phyloP scores from a whole-genome alignment of 202 grass and related monocot genomes.

The Digitaria exilis region DNA sequence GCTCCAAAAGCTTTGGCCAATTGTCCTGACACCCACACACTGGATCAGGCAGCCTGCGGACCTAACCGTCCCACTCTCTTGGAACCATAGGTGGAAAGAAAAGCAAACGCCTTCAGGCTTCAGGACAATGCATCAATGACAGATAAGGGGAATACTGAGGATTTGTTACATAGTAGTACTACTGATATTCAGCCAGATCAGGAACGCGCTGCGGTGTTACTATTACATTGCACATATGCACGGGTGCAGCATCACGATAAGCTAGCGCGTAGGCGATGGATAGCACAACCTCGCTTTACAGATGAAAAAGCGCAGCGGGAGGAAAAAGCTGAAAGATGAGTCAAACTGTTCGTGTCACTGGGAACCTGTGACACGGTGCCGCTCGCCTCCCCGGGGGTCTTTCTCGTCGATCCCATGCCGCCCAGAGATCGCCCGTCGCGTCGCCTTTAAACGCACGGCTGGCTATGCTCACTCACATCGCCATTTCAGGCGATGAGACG shows the following conservation, averaged over 20 bases:
- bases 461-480: not conserved
- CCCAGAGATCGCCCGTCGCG: not conserved
- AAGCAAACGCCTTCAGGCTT: not conserved
- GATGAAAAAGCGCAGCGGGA: constrained; percentile 33
- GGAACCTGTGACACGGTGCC: constrained; percentile 49
- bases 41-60: not conserved
- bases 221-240: not conserved
- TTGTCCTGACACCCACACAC: constrained; percentile 40
- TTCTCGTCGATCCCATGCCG: constrained; percentile 5
- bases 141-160: not conserved
- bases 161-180: not conserved
- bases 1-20: too few relatives aligned
- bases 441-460: not conserved
- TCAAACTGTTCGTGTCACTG: constrained; percentile 37
- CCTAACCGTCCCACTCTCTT: constrained; percentile 27
- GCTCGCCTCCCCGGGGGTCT: not conserved
- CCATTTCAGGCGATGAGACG: not conserved
- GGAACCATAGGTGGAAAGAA: not conserved
- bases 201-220: not conserved
- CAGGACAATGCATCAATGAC: not conserved
- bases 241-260: constrained; percentile 37
- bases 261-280: constrained; percentile 30
- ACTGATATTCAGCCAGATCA: not conserved
- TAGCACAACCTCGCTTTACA: constrained; percentile 36
- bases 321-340: constrained; percentile 32